These are phyloP conservation scores for Umbellularia californica DNA, from an alignment of 164 flowering plant genomes.

Conservation along the genomic window DNA sequence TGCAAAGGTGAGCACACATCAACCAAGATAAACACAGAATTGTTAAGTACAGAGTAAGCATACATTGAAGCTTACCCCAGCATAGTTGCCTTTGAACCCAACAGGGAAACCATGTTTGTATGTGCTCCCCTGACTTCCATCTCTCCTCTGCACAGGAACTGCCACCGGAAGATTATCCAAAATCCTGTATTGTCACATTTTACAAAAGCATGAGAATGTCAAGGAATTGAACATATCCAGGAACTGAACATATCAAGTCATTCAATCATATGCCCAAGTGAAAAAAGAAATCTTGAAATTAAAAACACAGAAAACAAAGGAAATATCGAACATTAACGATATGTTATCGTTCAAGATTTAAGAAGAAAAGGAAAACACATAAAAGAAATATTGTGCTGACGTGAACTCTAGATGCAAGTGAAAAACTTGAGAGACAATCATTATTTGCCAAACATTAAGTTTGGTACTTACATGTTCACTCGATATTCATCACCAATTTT, in stretches of 20 bases:
- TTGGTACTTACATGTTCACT: constrained; percentile 46
- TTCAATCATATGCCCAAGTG: no score
- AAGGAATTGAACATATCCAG: not conserved
- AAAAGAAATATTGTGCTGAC: not conserved
- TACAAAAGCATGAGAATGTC: not conserved
- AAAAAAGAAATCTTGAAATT: not conserved
- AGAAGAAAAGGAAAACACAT: not conserved
- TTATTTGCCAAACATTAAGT: not conserved
- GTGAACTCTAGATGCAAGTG: not conserved
- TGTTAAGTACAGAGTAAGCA: not conserved
- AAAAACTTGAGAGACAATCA: no score
- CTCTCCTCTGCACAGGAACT: constrained; percentile 69
- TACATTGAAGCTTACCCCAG: constrained; percentile 33
- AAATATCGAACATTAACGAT: not conserved
- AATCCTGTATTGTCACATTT: constrained; percentile 29
- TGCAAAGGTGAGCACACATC: constrained; percentile 12
- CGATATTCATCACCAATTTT: constrained; percentile 61
- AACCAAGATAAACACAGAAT: not conserved
- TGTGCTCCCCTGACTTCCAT: constrained; percentile 47
- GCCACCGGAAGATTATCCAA: constrained; percentile 94
- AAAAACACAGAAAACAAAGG: not conserved
- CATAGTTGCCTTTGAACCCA: constrained; percentile 57
- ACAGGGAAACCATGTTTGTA: constrained; percentile 92
- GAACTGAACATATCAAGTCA: no score
- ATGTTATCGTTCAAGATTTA: no score